Conservation (phyloP, 2,329 filamentous ascomycete species). For the Calonectria montana region DNA sequence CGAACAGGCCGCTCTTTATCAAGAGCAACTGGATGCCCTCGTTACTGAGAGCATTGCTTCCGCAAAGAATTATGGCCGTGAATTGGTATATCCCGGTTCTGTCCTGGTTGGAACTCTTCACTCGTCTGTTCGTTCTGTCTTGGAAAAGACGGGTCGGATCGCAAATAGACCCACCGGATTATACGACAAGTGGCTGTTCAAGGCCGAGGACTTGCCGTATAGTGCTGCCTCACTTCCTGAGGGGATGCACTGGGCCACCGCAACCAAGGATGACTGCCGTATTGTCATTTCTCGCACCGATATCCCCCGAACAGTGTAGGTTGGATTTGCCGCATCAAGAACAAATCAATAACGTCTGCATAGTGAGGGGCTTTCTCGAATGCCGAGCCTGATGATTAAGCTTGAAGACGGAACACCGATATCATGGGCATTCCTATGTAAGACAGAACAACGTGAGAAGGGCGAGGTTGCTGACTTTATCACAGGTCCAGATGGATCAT, state of each 20-base stretch:
- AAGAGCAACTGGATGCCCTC: slow-evolving; percentile 48
- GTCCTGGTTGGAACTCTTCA: slow-evolving; percentile 53
- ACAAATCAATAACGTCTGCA: not conserved
- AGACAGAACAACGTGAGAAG: not conserved
- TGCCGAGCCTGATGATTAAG: slow-evolving; percentile 62
- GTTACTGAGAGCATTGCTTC: slow-evolving; percentile 45
- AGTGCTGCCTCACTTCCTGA: slow-evolving; percentile 49
- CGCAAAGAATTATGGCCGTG: slow-evolving; percentile 34
- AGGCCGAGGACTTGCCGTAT: slow-evolving; percentile 56
- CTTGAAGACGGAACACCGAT: slow-evolving; percentile 60
- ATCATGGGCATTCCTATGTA: slow-evolving; percentile 73
- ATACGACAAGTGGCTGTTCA: slow-evolving; percentile 71
- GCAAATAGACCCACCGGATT: slow-evolving; percentile 40
- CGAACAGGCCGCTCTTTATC: slow-evolving; percentile 36
- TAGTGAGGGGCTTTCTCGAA: slow-evolving; percentile 55
- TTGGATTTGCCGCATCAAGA: slow-evolving; percentile 7
- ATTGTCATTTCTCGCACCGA: slow-evolving; percentile 66
- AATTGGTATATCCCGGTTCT: slow-evolving; percentile 37
- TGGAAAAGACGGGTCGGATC: slow-evolving; percentile 42
- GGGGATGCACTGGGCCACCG: slow-evolving; percentile 66
- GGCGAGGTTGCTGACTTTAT: not conserved
- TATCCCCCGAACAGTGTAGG: slow-evolving; percentile 66
- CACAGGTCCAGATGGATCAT: slow-evolving; percentile 68
- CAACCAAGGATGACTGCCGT: slow-evolving; percentile 63
- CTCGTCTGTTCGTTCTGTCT: slow-evolving; percentile 40